Percentiles rank a stretch among this genome's conserved stretches.
phyloP scores from a whole-genome alignment of 768 basidiomycete genomes.

The Mrakia blollopis region DNA sequence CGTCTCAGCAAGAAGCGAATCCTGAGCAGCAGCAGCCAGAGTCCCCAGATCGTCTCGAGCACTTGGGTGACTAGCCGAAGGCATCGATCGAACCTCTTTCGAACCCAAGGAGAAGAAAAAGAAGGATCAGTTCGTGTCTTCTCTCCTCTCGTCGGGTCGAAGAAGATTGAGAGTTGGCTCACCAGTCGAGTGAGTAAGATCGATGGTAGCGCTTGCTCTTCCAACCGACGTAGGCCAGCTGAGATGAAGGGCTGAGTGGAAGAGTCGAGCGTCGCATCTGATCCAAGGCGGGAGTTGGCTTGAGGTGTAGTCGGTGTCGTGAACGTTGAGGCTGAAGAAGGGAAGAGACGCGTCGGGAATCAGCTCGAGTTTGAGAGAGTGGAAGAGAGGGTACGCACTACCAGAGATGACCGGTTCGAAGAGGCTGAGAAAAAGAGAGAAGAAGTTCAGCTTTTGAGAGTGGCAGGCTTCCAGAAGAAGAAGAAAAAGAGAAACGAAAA shows the following conservation, averaged over 20 bases:
- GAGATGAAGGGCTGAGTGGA: constrained; percentile 8
- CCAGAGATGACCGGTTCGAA: constrained; percentile 3
- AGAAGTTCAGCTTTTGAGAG: neutral
- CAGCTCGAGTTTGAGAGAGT: no score
- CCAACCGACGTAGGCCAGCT: constrained; percentile 6
- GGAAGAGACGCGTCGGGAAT: neutral
- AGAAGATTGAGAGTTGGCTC: neutral
- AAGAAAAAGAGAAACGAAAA: neutral
- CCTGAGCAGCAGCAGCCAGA: constrained; percentile 11
- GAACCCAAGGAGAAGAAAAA: neutral
- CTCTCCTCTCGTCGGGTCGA: neutral
- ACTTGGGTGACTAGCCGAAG: neutral
- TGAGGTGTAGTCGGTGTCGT: neutral
- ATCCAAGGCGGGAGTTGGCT: neutral
- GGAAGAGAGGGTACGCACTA: neutral
- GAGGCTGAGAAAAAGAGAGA: neutral
- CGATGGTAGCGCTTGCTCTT: neutral
- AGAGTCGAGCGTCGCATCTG: constrained; percentile 16
- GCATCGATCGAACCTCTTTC: constrained; percentile 7
- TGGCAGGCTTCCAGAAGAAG: no score
- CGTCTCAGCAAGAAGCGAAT: neutral
- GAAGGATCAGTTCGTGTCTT: neutral
- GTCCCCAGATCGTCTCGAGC: constrained; percentile 8
- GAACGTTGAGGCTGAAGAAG: constrained; percentile 12
- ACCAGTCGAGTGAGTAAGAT: constrained; percentile 2